Evolutionary conservation across 306 rosid species (phyloP).

Genomic region (Lathyrus aphaca): DNA sequence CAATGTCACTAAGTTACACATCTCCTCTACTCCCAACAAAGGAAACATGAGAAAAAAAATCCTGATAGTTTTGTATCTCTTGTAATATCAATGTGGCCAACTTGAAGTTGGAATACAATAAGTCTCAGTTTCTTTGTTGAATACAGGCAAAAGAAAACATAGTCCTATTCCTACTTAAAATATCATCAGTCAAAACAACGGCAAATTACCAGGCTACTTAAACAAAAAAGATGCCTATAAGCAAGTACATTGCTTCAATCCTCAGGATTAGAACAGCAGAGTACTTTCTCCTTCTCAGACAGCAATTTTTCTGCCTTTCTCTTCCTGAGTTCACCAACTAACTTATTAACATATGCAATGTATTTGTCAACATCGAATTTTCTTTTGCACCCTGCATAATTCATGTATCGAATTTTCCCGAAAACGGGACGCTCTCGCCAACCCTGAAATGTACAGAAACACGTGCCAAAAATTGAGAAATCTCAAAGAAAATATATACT

Average conservation of each 20-base stretch:
- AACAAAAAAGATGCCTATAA: slow-evolving; percentile 27
- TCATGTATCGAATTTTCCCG: slow-evolving; percentile 95
- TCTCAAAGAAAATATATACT: neutral
- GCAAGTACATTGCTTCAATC: slow-evolving; percentile 16
- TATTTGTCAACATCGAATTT: slow-evolving; percentile 86
- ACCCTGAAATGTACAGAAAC: slow-evolving; percentile 57
- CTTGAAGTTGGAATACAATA: slow-evolving; percentile 16
- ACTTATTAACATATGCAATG: slow-evolving; percentile 58
- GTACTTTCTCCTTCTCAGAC: slow-evolving; percentile 54
- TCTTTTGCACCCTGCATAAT: slow-evolving; percentile 91
- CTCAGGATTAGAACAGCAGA: slow-evolving; percentile 24
- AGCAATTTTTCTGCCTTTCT: slow-evolving; percentile 59
- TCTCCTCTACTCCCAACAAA: neutral
- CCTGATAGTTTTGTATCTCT: slow-evolving; percentile 8
- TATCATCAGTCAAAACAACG: slow-evolving; percentile 8
- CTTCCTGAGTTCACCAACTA: slow-evolving; percentile 64
- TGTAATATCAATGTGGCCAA: slow-evolving; percentile 22
- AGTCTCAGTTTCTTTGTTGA: slow-evolving; percentile 12
- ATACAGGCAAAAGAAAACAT: neutral
- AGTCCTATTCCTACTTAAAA: slow-evolving; percentile 11
- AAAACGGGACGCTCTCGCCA: slow-evolving; percentile 83
- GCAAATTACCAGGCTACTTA: slow-evolving; percentile 13
- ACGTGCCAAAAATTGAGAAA: neutral
- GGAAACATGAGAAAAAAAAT: neutral
- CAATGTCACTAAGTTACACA: neutral